These are phyloP conservation scores for Pseudopithomyces chartarum DNA, from an alignment of 2,329 filamentous ascomycete species.

Conservation along the genomic window DNA sequence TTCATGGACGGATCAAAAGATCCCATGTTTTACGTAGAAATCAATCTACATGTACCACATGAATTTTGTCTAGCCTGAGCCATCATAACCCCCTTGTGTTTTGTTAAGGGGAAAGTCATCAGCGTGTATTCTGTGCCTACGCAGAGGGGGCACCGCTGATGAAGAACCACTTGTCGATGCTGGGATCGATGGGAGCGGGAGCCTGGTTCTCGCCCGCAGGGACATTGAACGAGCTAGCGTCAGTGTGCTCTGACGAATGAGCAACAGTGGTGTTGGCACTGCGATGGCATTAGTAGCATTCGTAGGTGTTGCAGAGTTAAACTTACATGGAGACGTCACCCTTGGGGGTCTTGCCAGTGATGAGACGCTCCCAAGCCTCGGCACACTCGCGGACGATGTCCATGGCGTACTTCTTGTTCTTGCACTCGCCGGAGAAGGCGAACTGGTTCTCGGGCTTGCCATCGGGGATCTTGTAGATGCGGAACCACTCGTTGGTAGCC, in stretches of 20 bases:
- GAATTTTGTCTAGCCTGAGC: not conserved
- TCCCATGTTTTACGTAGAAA: constrained; percentile 14
- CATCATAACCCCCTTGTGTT: not conserved
- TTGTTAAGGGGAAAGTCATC: not conserved
- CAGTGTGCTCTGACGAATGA: constrained; percentile 74
- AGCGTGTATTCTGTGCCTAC: constrained; percentile 31
- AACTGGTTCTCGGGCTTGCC: constrained; percentile 99
- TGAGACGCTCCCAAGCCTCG: constrained; percentile 96
- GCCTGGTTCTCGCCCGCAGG: constrained; percentile 78
- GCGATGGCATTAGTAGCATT: constrained; percentile 22
- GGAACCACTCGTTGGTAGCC: constrained; percentile 99
- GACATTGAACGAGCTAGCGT: constrained; percentile 73
- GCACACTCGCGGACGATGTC: constrained; percentile 95
- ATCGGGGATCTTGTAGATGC: constrained; percentile 99
- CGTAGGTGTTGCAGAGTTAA: not conserved
- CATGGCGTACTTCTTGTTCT: constrained; percentile 99
- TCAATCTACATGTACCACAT: constrained; percentile 9
- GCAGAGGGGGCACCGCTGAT: constrained; percentile 87
- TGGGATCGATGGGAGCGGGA: constrained; percentile 89
- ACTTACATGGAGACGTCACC: constrained; percentile 83
- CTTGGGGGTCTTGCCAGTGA: constrained; percentile 82
- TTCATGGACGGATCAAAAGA: constrained; percentile 27
- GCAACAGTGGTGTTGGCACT: constrained; percentile 81
- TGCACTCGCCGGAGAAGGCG: constrained; percentile 99
- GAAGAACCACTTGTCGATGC: constrained; percentile 99